Conservation (phyloP, 805 yeast genomes). For the Cyberlindnera saturnus region DNA sequence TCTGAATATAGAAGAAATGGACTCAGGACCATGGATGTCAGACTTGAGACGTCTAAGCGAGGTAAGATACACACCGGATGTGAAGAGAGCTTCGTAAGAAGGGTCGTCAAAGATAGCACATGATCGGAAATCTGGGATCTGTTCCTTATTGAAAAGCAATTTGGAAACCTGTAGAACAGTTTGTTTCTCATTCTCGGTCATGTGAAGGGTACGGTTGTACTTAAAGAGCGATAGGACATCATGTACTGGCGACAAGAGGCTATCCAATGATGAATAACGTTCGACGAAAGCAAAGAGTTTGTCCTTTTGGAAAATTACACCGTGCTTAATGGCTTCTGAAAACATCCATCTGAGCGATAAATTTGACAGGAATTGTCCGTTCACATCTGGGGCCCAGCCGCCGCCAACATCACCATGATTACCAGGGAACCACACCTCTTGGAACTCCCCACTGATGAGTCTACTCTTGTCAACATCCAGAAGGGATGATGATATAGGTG, state of each 20-base stretch:
- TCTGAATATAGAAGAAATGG: constrained; percentile 9
- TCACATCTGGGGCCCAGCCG: constrained; percentile 46
- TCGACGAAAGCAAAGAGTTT: constrained; percentile 35
- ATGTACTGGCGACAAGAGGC: constrained; percentile 45
- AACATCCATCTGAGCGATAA: constrained; percentile 58
- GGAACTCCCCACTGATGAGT: constrained; percentile 27
- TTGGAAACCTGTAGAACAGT: constrained; percentile 9
- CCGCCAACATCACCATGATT: constrained; percentile 69
- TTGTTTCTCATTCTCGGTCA: constrained; percentile 6
- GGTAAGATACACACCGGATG: constrained; percentile 12
- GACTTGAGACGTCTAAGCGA: constrained; percentile 12
- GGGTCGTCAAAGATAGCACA: constrained; percentile 7
- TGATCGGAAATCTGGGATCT: constrained; percentile 17
- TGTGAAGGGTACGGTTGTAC: constrained; percentile 9
- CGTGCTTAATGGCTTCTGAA: constrained; percentile 44
- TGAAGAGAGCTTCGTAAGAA: constrained; percentile 11
- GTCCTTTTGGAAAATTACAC: constrained; percentile 39
- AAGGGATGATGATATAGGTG: constrained; percentile 4
- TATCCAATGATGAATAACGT: constrained; percentile 33
- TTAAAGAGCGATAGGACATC: constrained; percentile 36
- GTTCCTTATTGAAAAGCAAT: constrained; percentile 1
- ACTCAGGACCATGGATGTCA: constrained; percentile 2
- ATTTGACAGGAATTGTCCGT: constrained; percentile 41
- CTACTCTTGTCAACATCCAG: constrained; percentile 21
- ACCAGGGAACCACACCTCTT: constrained; percentile 65